Evolutionary conservation across 2,329 filamentous ascomycete species (phyloP).

Genomic region (Aspergillus costaricaensis): DNA sequence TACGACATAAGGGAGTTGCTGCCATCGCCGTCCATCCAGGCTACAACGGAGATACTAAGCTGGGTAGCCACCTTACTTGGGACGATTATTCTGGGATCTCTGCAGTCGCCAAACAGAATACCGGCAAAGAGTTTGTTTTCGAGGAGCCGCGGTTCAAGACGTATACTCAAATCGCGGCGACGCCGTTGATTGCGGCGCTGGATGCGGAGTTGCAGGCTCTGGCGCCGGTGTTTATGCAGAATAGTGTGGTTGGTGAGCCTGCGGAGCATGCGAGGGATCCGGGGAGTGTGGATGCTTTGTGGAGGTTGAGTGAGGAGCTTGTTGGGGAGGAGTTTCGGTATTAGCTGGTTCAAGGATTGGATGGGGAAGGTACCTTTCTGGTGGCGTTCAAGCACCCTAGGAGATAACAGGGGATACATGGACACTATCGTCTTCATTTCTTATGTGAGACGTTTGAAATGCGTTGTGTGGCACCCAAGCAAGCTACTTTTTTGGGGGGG

Average conservation of each 20-base stretch:
- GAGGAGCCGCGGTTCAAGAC: conserved; percentile 5
- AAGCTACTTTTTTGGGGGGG: no score
- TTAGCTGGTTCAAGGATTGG: not conserved
- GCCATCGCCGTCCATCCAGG: not conserved
- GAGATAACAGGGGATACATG: no score
- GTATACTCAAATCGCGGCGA: conserved; percentile 1
- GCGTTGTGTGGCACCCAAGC: no score
- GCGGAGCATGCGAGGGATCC: conserved; percentile 4
- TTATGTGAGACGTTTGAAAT: no score
- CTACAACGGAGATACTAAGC: not conserved
- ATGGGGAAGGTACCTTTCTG: no score
- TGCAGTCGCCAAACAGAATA: not conserved
- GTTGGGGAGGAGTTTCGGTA: conserved; percentile 4
- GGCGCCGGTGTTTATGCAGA: conserved; percentile 3
- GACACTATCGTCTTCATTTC: no score
- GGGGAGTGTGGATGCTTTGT: not conserved
- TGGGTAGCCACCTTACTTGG: not conserved
- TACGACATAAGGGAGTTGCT: not conserved
- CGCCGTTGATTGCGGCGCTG: conserved; percentile 3
- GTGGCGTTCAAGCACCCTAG: no score
- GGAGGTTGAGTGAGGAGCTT: conserved; percentile 10
- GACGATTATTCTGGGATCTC: not conserved
- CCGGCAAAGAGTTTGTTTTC: not conserved
- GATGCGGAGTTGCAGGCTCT: not conserved
- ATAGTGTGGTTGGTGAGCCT: not conserved